Evolutionary conservation across 2,329 filamentous ascomycete genomes (phyloP).

Genomic region (Elsinoe arachidis): DNA sequence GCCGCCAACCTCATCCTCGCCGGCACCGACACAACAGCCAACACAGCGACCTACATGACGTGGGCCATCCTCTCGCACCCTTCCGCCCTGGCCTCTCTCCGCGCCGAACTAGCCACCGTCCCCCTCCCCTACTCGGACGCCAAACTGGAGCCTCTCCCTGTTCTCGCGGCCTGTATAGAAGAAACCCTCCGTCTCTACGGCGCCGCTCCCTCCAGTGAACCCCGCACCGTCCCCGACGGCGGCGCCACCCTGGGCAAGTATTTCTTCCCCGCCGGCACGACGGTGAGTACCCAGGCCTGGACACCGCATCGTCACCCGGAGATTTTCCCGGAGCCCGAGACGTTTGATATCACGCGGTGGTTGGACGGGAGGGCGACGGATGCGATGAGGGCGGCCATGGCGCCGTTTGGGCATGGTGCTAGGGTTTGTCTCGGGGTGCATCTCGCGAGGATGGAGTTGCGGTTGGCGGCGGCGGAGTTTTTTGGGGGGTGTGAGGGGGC

Average conservation of each 20-base stretch:
- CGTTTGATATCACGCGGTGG: slow-evolving; percentile 20
- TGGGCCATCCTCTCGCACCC: slow-evolving; percentile 24
- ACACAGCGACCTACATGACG: slow-evolving; percentile 24
- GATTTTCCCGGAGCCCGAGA: slow-evolving; percentile 21
- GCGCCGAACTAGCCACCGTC: slow-evolving; percentile 21
- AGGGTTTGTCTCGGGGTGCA: slow-evolving; percentile 25
- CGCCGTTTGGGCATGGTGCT: slow-evolving; percentile 24
- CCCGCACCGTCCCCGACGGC: slow-evolving; percentile 21
- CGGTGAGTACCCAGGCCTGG: slow-evolving; percentile 23
- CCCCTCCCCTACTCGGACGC: slow-evolving; percentile 17
- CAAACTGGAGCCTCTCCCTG: slow-evolving; percentile 20
- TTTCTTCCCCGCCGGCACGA: slow-evolving; percentile 21
- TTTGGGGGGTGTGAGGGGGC: slow-evolving; percentile 20
- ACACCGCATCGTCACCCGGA: slow-evolving; percentile 22
- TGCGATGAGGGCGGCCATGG: slow-evolving; percentile 20
- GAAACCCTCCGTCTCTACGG: slow-evolving; percentile 27
- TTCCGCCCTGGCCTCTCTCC: slow-evolving; percentile 17
- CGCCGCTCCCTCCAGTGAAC: slow-evolving; percentile 25
- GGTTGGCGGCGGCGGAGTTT: slow-evolving; percentile 23
- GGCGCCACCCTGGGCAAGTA: slow-evolving; percentile 20
- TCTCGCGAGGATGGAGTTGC: slow-evolving; percentile 25
- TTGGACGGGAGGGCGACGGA: slow-evolving; percentile 14
- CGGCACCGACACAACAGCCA: slow-evolving; percentile 27
- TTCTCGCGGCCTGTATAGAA: slow-evolving; percentile 23
- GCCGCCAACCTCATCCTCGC: slow-evolving; percentile 25